A percentile compares a stretch with the other conserved stretches of the same genome.
Evolutionary conservation across 139 green algal genomes (phyloP).

Genomic region (Coelastrella sp.): DNA sequence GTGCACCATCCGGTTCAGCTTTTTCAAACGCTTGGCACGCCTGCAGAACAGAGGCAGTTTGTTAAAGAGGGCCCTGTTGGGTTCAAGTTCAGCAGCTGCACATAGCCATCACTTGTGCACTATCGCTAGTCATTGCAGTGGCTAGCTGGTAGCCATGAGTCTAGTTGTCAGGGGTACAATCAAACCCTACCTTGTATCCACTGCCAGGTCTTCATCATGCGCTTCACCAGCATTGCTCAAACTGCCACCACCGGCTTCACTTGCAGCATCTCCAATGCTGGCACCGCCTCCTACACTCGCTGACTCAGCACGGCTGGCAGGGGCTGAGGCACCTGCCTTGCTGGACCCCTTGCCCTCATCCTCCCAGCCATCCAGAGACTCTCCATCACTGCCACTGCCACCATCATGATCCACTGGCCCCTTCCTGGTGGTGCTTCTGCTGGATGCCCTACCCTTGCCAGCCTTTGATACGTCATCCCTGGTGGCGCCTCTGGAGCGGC

Average conservation of each 20-base stretch:
- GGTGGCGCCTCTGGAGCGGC: too few relatives aligned
- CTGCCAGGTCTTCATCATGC: constrained; percentile 4
- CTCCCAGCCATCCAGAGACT: background rate
- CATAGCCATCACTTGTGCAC: background rate
- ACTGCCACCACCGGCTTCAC: background rate
- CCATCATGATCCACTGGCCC: background rate
- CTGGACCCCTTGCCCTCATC: background rate
- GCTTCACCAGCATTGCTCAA: background rate
- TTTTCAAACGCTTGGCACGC: constrained; percentile 47
- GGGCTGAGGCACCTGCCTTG: background rate
- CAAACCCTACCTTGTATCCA: background rate
- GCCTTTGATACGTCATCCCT: background rate
- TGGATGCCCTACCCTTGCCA: background rate
- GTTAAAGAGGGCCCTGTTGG: background rate
- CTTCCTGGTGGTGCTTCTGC: background rate
- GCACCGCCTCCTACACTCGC: background rate
- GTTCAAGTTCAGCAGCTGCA: background rate
- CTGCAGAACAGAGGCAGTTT: background rate
- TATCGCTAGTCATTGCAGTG: background rate
- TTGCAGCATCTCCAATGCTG: background rate
- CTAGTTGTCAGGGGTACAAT: background rate
- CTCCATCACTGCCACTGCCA: background rate
- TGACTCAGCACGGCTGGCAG: constrained; percentile 14
- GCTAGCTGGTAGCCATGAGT: background rate
- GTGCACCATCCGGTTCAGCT: constrained; percentile 18